These are phyloP conservation scores for Pythium dissimile DNA, from an alignment of 352 stramenopile genomes.

Conservation along the genomic window DNA sequence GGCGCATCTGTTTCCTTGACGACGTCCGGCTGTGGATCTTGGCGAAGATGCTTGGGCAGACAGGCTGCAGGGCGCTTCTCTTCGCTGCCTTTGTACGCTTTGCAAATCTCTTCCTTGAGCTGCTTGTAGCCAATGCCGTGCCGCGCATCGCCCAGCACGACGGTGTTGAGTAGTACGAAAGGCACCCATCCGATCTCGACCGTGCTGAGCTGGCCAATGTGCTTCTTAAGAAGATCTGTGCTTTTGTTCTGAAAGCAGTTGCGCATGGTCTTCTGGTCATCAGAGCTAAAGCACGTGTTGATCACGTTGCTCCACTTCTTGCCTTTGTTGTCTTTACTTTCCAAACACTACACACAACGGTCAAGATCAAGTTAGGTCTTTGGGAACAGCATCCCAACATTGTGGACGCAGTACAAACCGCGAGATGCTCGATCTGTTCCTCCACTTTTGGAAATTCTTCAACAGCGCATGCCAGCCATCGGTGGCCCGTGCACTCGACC, in stretches of 20 bases:
- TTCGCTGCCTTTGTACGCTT: slow-evolving; percentile 52
- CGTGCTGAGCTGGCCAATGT: slow-evolving; percentile 45
- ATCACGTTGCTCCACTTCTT: slow-evolving; percentile 64
- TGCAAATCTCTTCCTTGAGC: slow-evolving; percentile 62
- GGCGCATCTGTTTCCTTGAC: slow-evolving; percentile 33
- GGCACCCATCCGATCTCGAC: slow-evolving; percentile 65
- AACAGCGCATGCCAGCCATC: slow-evolving; percentile 75
- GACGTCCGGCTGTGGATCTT: slow-evolving; percentile 27
- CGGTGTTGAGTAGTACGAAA: slow-evolving; percentile 64
- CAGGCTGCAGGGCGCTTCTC: slow-evolving; percentile 41
- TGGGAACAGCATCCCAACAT: too few relatives aligned
- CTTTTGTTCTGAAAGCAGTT: slow-evolving; percentile 63
- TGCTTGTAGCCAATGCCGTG: slow-evolving; percentile 67
- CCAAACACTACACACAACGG: slow-evolving; percentile 42
- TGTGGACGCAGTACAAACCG: slow-evolving; percentile 45
- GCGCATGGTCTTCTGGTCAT: slow-evolving; percentile 48
- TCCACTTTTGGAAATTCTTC: slow-evolving; percentile 61
- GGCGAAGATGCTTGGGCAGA: slow-evolving; percentile 57
- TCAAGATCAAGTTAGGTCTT: too few relatives aligned
- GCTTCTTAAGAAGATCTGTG: slow-evolving; percentile 49
- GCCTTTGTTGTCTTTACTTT: slow-evolving; percentile 76
- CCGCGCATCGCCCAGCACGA: slow-evolving; percentile 46
- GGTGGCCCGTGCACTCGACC: slow-evolving; percentile 73
- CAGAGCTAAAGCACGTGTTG: slow-evolving; percentile 54
- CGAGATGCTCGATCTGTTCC: slow-evolving; percentile 57